Evolutionary conservation across 192 early-diverging fungal species (phyloP), one percentile per base, ranked within the genome.

Genomic region (Coemansia sp.): DNA sequence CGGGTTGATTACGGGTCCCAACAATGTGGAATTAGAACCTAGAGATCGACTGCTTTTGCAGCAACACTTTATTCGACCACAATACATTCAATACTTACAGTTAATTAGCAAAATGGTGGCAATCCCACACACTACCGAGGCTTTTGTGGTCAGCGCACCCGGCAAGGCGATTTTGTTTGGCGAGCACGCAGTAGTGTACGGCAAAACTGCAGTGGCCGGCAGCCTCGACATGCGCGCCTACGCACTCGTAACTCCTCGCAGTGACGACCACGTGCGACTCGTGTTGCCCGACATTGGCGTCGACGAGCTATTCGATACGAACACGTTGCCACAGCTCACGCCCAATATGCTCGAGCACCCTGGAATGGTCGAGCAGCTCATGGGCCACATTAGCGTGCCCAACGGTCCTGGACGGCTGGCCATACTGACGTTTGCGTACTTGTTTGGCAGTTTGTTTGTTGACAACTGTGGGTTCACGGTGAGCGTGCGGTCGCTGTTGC

Each of bases 121-220:
- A 2, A n/a, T 64, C 28, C 24, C 57, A 17, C 53, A 26, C n/a
- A 26, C 46, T 9, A 31, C 31, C 26, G 18, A 38, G 40, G 66
- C 81, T 24, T 83, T 88, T 38, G 51, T 89, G 49, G 82, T 89
- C 24, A 91, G 88, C 31, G 92, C 97, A 15, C 97, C 97, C n/a
- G 97, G 92, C 58, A 99, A 99, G 66, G 88, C 93, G 66, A 99
- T 99, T 61, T 70, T 98, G 44, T 98, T 99, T 86, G 97, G 97
- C 54, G 97, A 99, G 71, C 97, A 99, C 56, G 92, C 94, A 3
- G 97, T 96, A 2, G 97, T 99, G 37, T 93, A 99, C 60, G 86
- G 88, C 61, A 92, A 93, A 83, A 68, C 89, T 0, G 94, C 94
- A 3, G 82, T 95, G 0, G 94, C 94, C 14, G 89, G 89, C 23